These are phyloP conservation scores for Pythium insidiosum DNA, from an alignment of 352 stramenopile species.

Conservation along the genomic window DNA sequence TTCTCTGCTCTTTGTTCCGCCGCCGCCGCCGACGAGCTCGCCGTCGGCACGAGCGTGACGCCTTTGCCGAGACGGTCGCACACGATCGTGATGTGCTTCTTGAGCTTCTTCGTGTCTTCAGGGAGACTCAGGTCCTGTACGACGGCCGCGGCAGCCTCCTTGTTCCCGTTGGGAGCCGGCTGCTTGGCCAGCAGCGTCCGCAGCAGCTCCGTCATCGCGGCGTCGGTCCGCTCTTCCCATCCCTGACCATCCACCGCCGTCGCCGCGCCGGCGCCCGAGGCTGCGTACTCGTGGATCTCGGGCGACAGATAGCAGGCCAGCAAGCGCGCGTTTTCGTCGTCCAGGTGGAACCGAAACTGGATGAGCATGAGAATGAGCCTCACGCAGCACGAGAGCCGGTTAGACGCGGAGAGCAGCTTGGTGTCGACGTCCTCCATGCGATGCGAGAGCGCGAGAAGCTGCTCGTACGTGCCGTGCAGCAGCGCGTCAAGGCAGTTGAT, in stretches of 20 bases:
- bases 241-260: conserved; percentile 39
- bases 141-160: conserved; percentile 12
- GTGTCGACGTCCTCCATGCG: conserved; percentile 52
- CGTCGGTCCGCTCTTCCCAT: conserved; percentile 86
- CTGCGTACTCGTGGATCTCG: conserved; percentile 40
- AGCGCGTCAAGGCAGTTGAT: conserved; percentile 81
- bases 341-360: conserved; percentile 68
- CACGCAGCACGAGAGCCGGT: conserved; percentile 67
- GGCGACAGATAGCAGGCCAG: conserved; percentile 66
- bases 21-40: no score
- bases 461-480: conserved; percentile 79
- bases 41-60: conserved; percentile 19
- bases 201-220: conserved; percentile 80
- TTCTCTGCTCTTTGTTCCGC: not conserved
- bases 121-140: conserved; percentile 48
- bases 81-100: conserved; percentile 89
- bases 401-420: conserved; percentile 40
- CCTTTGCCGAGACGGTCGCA: conserved; percentile 85
- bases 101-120: conserved; percentile 80
- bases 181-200: conserved; percentile 66
- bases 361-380: conserved; percentile 81
- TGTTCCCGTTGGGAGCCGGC: conserved; percentile 17
- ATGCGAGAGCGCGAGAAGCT: conserved; percentile 69
- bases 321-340: conserved; percentile 45
- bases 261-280: conserved; percentile 31